A percentile compares a stretch with the other conserved stretches of the same genome.
These are phyloP conservation scores for Taiozyma sp. DNA, from an alignment of 1,139 yeast genomes.

Conservation along the genomic window DNA sequence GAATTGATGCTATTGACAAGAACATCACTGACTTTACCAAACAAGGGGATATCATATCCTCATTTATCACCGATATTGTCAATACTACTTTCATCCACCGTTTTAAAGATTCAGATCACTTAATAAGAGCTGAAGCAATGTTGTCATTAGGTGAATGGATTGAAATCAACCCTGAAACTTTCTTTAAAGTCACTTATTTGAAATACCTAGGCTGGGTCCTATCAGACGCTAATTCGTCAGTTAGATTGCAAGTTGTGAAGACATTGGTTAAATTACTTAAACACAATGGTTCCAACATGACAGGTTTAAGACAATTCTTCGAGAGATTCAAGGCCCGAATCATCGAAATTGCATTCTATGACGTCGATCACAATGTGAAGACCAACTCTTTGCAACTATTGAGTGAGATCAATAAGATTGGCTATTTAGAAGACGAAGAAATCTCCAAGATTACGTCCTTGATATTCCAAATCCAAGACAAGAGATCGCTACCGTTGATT, in stretches of 20 bases:
- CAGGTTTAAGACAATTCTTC: slow-evolving; percentile 65
- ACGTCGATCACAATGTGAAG: slow-evolving; percentile 51
- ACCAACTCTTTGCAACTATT: slow-evolving; percentile 48
- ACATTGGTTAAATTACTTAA: slow-evolving; percentile 47
- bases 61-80: slow-evolving; percentile 59
- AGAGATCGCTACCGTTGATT: slow-evolving; percentile 33
- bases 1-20: slow-evolving; percentile 39
- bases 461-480: slow-evolving; percentile 35
- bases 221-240: slow-evolving; percentile 60
- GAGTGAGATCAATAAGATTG: slow-evolving; percentile 51
- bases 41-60: slow-evolving; percentile 50
- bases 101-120: slow-evolving; percentile 75
- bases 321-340: slow-evolving; percentile 65
- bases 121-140: slow-evolving; percentile 68
- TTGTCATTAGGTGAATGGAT: slow-evolving; percentile 63
- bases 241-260: slow-evolving; percentile 62
- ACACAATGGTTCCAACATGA: slow-evolving; percentile 30
- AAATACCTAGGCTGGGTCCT: slow-evolving; percentile 83
- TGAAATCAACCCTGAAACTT: slow-evolving; percentile 62
- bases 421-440: slow-evolving; percentile 60
- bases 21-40: slow-evolving; percentile 44
- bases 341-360: slow-evolving; percentile 54
- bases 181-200: slow-evolving; percentile 63
- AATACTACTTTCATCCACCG: slow-evolving; percentile 70
- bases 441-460: slow-evolving; percentile 36